Percentiles rank a stretch among this genome's conserved stretches.
phyloP scores from a whole-genome alignment of 345 rosid genomes.

The Brassica juncea region DNA sequence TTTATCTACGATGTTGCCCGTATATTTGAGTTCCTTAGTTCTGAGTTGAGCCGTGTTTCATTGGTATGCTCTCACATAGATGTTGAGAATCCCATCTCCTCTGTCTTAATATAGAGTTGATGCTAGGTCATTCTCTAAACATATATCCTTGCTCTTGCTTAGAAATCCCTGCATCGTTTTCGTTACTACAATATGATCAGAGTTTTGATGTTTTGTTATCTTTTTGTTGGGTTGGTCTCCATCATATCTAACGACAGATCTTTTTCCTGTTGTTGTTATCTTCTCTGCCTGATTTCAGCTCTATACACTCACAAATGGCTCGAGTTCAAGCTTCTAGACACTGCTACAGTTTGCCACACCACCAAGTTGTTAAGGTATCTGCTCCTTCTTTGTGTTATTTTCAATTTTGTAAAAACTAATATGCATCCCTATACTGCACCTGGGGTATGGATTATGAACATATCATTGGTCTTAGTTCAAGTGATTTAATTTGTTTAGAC shows the following conservation, averaged over 20 bases:
- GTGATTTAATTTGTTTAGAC: neutral
- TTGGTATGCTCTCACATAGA: slow-evolving; percentile 52
- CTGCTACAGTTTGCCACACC: neutral
- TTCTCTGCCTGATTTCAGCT: slow-evolving; percentile 49
- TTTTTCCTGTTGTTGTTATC: neutral
- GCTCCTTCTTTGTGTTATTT: neutral
- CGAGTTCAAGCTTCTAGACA: neutral
- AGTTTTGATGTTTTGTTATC: neutral
- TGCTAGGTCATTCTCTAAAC: slow-evolving; percentile 6
- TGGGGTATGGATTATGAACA: neutral
- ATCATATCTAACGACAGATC: neutral
- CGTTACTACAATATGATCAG: neutral
- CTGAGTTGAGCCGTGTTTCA: slow-evolving; percentile 79
- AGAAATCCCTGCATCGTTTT: neutral
- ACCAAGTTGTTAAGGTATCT: slow-evolving; percentile 36
- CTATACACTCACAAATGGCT: slow-evolving; percentile 31
- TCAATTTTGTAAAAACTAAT: neutral
- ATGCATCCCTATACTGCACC: neutral
- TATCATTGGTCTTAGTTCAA: neutral
- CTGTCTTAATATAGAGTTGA: neutral
- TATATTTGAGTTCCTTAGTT: slow-evolving; percentile 87
- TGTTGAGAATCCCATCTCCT: neutral
- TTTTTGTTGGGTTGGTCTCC: neutral
- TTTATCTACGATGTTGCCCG: slow-evolving; percentile 82
- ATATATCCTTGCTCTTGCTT: neutral